These are phyloP conservation scores for Epicoccum nigrum DNA, from an alignment of 2,329 filamentous ascomycete species.

Conservation along the genomic window DNA sequence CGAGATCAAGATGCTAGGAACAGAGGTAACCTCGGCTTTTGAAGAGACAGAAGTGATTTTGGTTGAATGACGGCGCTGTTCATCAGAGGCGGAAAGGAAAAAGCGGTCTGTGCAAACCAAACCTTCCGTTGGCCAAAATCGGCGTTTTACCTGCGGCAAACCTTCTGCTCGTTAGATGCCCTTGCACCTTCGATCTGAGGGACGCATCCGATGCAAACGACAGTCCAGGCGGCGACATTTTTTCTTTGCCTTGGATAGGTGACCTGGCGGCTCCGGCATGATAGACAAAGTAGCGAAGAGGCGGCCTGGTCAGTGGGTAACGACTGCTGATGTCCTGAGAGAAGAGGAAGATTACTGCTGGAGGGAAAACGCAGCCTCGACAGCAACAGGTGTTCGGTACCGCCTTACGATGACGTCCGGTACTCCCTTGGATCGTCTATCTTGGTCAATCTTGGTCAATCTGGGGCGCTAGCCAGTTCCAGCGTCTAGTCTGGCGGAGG, in stretches of 20 bases:
- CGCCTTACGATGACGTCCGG: slow-evolving; percentile 8
- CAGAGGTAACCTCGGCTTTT: slow-evolving; percentile 13
- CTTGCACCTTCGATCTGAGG: neutral
- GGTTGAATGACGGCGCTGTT: slow-evolving; percentile 15
- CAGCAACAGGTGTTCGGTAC: slow-evolving; percentile 6
- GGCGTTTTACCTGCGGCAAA: slow-evolving; percentile 15
- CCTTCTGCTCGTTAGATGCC: slow-evolving; percentile 7
- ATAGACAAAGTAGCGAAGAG: neutral
- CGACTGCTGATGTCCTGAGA: neutral
- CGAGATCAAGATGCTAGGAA: neutral
- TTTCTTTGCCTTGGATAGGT: neutral
- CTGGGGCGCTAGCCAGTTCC: slow-evolving; percentile 4
- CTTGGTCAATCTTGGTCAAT: neutral
- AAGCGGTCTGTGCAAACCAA: slow-evolving; percentile 7
- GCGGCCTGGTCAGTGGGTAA: neutral
- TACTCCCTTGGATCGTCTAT: neutral
- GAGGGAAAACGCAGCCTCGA: slow-evolving; percentile 5
- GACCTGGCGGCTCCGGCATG: neutral
- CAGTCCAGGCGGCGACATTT: neutral
- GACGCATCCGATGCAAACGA: slow-evolving; percentile 9
- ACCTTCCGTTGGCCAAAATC: slow-evolving; percentile 11
- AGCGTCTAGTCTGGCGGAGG: slow-evolving; percentile 6
- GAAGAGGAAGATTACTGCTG: neutral
- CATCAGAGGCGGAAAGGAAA: slow-evolving; percentile 5
- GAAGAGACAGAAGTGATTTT: slow-evolving; percentile 3